phyloP scores from a whole-genome alignment of 805 yeast species.

The Lipomyces orientalis region DNA sequence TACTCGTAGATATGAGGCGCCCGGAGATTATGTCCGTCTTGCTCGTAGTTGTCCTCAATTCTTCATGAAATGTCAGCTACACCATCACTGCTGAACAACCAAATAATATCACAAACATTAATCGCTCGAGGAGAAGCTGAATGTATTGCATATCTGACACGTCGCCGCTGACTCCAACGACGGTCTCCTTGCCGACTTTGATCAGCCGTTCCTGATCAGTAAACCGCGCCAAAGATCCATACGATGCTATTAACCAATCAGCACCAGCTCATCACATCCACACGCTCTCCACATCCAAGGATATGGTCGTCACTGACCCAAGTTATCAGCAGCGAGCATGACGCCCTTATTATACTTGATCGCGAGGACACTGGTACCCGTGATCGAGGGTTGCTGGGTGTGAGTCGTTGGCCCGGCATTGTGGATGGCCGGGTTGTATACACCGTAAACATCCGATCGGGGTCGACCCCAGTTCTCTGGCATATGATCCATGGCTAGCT shows the following conservation, averaged over 20 bases:
- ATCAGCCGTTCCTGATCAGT: conserved; percentile 83
- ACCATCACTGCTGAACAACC: conserved; percentile 1
- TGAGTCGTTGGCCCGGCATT: conserved; percentile 81
- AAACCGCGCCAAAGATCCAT: conserved; percentile 90
- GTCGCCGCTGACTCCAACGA: conserved; percentile 95
- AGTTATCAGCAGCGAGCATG: conserved; percentile 91
- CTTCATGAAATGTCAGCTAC: conserved; percentile 25
- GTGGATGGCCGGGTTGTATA: conserved; percentile 60
- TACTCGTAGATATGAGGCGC: conserved; percentile 92
- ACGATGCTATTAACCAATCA: conserved; percentile 55
- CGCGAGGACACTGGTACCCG: conserved; percentile 95
- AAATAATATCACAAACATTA: conserved; percentile 51
- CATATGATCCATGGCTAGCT: conserved; percentile 82
- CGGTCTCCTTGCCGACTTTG: conserved; percentile 81
- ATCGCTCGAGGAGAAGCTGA: conserved; percentile 72
- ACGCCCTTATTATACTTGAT: conserved; percentile 90
- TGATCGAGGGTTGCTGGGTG: conserved; percentile 92
- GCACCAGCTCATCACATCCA: conserved; percentile 1
- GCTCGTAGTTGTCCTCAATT: conserved; percentile 78
- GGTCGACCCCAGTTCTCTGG: conserved; percentile 98
- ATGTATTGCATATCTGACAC: conserved; percentile 90
- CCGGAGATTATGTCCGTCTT: conserved; percentile 66
- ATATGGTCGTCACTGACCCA: conserved; percentile 53
- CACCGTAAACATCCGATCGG: conserved; percentile 77
- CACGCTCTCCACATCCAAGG: neutral